phyloP scores from a whole-genome alignment of 1,139 yeast genomes.

The Candida tunisiensis region DNA sequence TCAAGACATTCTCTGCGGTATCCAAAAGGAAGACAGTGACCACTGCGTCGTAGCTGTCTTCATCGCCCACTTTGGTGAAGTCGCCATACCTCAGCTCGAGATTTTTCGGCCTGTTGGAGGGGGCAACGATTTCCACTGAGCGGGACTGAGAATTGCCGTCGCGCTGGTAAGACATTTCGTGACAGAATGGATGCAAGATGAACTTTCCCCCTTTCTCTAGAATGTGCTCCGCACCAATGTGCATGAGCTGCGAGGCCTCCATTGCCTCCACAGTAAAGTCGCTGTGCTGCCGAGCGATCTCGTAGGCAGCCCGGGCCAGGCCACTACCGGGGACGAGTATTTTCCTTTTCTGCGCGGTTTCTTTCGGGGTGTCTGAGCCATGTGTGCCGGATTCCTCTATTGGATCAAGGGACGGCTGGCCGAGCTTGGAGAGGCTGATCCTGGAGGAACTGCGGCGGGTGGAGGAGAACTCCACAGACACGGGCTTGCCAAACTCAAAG shows the following conservation, averaged over 20 bases:
- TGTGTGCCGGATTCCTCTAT: too few relatives aligned
- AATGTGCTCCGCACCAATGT: conserved; percentile 43
- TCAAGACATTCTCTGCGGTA: conserved; percentile 71
- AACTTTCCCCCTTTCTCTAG: conserved; percentile 13
- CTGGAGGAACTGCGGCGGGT: too few relatives aligned
- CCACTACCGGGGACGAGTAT: conserved; percentile 72
- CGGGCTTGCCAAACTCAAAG: not conserved
- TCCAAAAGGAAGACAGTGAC: conserved; percentile 68
- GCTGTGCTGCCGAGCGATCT: too few relatives aligned
- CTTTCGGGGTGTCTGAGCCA: too few relatives aligned
- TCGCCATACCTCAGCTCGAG: conserved; percentile 43
- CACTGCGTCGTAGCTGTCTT: conserved; percentile 19
- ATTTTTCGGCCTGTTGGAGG: conserved; percentile 11
- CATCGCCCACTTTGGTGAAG: conserved; percentile 26
- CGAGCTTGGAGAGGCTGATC: too few relatives aligned
- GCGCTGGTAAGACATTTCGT: conserved; percentile 54
- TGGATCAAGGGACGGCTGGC: too few relatives aligned
- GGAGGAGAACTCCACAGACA: too few relatives aligned
- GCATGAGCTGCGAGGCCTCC: conserved; percentile 63
- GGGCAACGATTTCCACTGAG: conserved; percentile 16
- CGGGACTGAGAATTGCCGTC: conserved; percentile 34
- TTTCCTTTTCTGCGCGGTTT: conserved; percentile 23
- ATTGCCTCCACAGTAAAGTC: conserved; percentile 43
- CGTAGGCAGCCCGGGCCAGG: conserved; percentile 53
- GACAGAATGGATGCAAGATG: conserved; percentile 40